phyloP scores from a whole-genome alignment of 139 green algal genomes.

The Tetratostichococcus sp. region DNA sequence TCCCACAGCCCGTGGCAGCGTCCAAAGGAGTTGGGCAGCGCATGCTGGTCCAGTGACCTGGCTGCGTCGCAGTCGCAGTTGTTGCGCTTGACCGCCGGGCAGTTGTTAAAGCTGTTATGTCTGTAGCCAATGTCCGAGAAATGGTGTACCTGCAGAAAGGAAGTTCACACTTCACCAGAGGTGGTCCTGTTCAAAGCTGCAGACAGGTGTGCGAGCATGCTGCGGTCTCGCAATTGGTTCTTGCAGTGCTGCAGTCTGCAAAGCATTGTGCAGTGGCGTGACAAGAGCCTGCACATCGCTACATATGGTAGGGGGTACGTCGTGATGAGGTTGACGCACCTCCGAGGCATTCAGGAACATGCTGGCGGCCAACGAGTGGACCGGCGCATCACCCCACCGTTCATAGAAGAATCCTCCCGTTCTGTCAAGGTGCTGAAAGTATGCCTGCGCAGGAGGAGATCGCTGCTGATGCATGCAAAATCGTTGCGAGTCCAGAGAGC shows the following conservation, averaged over 20 bases:
- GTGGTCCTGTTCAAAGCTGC: too few species aligned
- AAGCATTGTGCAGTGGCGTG: too few species aligned
- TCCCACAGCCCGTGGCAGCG: conserved; percentile 16
- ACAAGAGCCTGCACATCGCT: background rate
- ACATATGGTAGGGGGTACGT: background rate
- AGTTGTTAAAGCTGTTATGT: conserved; percentile 20
- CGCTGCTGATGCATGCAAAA: too few species aligned
- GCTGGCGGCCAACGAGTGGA: conserved; percentile 32
- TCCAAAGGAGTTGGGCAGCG: conserved; percentile 8
- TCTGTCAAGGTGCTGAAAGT: conserved; percentile 24
- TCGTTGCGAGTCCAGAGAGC: too few species aligned
- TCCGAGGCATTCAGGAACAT: conserved; percentile 22
- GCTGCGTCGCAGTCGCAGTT: conserved; percentile 24
- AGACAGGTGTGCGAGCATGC: too few species aligned
- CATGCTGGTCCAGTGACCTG: conserved; percentile 14
- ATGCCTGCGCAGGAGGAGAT: background rate
- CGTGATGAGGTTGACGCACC: background rate
- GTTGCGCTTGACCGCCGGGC: conserved; percentile 11
- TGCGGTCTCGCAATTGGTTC: too few species aligned
- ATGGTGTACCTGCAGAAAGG: conserved; percentile 5
- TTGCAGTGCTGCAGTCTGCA: too few species aligned
- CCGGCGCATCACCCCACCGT: conserved; percentile 36
- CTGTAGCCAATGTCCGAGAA: conserved; percentile 23
- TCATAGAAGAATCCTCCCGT: conserved; percentile 33
- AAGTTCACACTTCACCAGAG: too few species aligned